Percentiles rank a stretch among this genome's conserved stretches.
phyloP scores from a whole-genome alignment of 2,329 filamentous ascomycete species.

The Fusarium fracticaudum region DNA sequence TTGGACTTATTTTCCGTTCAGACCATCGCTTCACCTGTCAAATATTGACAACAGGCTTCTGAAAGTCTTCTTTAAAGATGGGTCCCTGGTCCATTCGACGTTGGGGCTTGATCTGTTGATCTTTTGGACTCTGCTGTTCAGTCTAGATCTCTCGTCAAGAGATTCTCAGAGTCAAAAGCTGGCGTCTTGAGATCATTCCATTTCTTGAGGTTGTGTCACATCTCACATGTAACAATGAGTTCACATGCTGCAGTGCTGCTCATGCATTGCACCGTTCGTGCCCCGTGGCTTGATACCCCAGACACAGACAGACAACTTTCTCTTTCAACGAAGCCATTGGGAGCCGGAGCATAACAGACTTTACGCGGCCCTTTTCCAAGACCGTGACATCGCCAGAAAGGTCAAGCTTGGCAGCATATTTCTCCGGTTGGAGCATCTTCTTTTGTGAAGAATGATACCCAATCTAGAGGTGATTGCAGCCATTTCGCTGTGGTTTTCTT shows the following conservation, averaged over 20 bases:
- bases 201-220: slow-evolving; percentile 14
- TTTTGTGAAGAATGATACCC: background rate
- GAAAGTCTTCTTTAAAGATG: slow-evolving; percentile 4
- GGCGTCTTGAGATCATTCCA: slow-evolving; percentile 13
- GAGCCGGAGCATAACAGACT: too few species aligned
- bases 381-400: background rate
- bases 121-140: background rate
- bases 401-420: background rate
- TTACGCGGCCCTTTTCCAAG: background rate
- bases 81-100: slow-evolving; percentile 6
- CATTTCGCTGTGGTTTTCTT: background rate
- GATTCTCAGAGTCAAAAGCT: background rate
- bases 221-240: slow-evolving; percentile 14
- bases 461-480: background rate
- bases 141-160: background rate
- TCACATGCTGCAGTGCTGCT: slow-evolving; percentile 9
- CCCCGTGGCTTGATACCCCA: background rate
- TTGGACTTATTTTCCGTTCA: slow-evolving; percentile 13
- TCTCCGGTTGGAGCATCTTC: background rate
- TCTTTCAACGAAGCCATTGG: background rate
- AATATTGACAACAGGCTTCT: slow-evolving; percentile 2
- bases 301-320: background rate
- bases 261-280: slow-evolving; percentile 1
- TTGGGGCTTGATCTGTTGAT: background rate
- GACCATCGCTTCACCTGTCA: slow-evolving; percentile 18